Conservation (phyloP, 306 rosid genomes). For the Medicago lupulina region DNA sequence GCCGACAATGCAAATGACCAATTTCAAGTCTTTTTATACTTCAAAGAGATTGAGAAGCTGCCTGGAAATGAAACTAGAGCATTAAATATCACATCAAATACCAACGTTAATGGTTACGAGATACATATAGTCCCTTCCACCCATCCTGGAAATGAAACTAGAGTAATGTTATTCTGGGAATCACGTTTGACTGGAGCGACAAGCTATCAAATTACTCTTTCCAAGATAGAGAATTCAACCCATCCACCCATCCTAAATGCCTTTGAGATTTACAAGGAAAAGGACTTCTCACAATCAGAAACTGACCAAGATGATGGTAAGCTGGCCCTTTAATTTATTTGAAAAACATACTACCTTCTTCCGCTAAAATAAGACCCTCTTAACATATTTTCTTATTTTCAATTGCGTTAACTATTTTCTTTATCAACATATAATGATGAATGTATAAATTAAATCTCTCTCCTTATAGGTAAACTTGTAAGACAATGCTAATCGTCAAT, state of each 20-base stretch:
- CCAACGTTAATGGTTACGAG: conserved; percentile 13
- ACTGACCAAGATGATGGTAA: neutral
- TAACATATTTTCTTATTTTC: too few relatives aligned
- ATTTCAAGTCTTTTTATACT: conserved; percentile 39
- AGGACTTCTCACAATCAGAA: conserved; percentile 10
- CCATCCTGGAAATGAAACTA: too few relatives aligned
- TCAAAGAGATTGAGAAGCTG: conserved; percentile 41
- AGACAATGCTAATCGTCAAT: neutral
- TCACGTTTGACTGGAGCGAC: neutral
- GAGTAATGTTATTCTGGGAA: neutral
- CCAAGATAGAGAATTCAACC: conserved; percentile 31
- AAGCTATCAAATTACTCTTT: neutral
- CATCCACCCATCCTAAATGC: conserved; percentile 56
- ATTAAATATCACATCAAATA: conserved; percentile 37
- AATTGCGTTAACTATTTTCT: too few relatives aligned
- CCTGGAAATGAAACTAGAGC: conserved; percentile 38
- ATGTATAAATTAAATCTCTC: too few relatives aligned
- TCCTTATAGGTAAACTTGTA: too few relatives aligned
- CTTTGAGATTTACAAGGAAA: conserved; percentile 37
- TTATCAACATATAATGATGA: too few relatives aligned
- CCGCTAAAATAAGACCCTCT: too few relatives aligned
- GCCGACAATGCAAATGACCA: neutral
- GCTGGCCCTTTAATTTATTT: neutral
- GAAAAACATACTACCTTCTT: neutral
- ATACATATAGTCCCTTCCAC: neutral